phyloP scores from a whole-genome alignment of 139 green algal genomes.

The Chlorella sp. region DNA sequence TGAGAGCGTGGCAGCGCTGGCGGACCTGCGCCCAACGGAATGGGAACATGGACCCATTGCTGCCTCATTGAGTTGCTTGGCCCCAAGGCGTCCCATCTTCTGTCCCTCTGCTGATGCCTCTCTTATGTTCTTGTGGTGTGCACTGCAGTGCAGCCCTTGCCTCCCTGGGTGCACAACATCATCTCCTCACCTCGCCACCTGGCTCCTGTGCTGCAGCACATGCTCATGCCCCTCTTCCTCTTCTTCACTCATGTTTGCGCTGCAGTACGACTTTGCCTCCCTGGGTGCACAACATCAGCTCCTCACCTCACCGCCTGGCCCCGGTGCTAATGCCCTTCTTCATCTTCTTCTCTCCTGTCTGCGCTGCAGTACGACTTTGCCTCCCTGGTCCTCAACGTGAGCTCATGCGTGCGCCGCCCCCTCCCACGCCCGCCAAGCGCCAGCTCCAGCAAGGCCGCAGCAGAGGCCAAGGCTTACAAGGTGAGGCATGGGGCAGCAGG shows the following conservation, averaged over 20 bases:
- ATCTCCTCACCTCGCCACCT: no score
- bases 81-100: no score
- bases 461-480: neutral
- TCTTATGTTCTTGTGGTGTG: no score
- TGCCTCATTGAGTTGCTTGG: no score
- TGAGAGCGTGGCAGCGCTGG: neutral
- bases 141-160: neutral
- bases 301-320: neutral
- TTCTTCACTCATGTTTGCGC: neutral
- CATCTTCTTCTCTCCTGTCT: neutral
- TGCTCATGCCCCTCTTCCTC: neutral
- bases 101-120: no score
- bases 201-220: neutral
- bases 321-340: no score
- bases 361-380: conserved; percentile 4
- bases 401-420: neutral
- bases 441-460: no score
- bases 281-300: no score
- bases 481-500: neutral
- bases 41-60: no score
- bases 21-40: no score
- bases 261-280: neutral
- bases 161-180: no score
- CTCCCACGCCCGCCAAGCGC: neutral
- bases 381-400: conserved; percentile 12